Conservation (phyloP, 2,329 filamentous ascomycete genomes). For the Fusarium nygamai region DNA sequence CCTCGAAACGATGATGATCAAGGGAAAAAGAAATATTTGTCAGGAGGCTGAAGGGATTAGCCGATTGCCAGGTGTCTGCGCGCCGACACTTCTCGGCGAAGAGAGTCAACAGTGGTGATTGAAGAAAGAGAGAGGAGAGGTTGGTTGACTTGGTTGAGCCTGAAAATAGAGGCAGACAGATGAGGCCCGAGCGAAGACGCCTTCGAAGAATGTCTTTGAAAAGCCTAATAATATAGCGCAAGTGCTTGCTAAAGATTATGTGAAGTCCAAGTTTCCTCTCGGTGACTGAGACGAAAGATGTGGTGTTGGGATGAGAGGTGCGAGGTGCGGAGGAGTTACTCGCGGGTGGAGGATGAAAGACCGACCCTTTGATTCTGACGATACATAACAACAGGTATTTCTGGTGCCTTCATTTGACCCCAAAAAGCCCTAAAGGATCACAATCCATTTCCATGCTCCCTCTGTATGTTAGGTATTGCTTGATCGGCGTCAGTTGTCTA, state of each 20-base stretch:
- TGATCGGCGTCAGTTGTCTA: neutral
- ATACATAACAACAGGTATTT: neutral
- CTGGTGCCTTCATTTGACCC: neutral
- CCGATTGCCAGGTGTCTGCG: neutral
- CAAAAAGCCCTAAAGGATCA: neutral
- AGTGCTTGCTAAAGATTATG: neutral
- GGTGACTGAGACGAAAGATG: neutral
- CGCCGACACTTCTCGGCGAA: neutral
- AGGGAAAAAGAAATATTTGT: neutral
- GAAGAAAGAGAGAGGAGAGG: neutral
- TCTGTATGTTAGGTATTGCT: neutral
- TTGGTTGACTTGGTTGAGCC: neutral
- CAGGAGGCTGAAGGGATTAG: no score
- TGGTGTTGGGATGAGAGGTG: neutral
- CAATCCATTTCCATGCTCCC: neutral
- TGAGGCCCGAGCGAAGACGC: neutral
- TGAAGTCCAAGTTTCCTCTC: neutral
- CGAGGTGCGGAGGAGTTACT: neutral
- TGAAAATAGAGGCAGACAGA: conserved; percentile 12
- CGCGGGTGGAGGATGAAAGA: neutral
- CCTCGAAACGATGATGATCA: neutral
- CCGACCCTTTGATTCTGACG: neutral
- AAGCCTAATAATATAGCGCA: no score
- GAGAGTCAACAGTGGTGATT: neutral
- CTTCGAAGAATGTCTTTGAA: neutral